These are phyloP conservation scores for Cyberlindnera galapagoensis DNA, from an alignment of 805 yeast genomes.

Conservation along the genomic window DNA sequence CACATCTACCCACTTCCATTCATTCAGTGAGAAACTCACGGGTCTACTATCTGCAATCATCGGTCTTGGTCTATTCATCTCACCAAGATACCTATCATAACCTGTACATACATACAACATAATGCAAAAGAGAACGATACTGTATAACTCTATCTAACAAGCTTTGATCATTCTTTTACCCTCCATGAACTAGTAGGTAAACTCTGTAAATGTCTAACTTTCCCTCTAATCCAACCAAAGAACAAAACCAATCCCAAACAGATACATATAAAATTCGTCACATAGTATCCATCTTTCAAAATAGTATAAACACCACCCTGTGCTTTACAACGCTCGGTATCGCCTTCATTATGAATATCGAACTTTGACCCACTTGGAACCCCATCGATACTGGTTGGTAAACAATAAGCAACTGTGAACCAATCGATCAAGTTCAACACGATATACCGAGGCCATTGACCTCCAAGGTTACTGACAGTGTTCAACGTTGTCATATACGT, in stretches of 20 bases:
- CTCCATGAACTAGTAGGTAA: conserved; percentile 79
- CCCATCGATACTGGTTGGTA: conserved; percentile 25
- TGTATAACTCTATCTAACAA: no score
- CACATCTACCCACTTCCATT: conserved; percentile 83
- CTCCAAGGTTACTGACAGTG: conserved; percentile 89
- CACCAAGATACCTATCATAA: conserved; percentile 3
- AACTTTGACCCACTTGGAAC: background rate
- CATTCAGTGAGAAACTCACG: conserved; percentile 63
- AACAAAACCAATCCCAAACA: conserved; percentile 57
- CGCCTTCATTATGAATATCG: conserved; percentile 25
- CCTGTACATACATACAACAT: no score
- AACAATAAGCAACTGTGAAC: conserved; percentile 63
- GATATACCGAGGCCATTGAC: conserved; percentile 93
- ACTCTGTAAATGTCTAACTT: conserved; percentile 59
- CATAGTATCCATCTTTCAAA: conserved; percentile 76
- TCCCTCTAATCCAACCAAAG: conserved; percentile 56
- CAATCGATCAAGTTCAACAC: conserved; percentile 75
- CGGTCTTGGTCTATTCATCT: conserved; percentile 30
- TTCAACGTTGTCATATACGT: conserved; percentile 96
- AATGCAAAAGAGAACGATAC: no score
- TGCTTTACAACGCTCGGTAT: conserved; percentile 43
- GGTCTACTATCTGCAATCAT: conserved; percentile 62
- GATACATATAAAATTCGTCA: conserved; percentile 70
- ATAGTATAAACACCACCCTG: conserved; percentile 51
- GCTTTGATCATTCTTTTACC: conserved; percentile 17